Evolutionary conservation across 1,139 yeast genomes (phyloP).

Genomic region (Suhomyces anneliseae): DNA sequence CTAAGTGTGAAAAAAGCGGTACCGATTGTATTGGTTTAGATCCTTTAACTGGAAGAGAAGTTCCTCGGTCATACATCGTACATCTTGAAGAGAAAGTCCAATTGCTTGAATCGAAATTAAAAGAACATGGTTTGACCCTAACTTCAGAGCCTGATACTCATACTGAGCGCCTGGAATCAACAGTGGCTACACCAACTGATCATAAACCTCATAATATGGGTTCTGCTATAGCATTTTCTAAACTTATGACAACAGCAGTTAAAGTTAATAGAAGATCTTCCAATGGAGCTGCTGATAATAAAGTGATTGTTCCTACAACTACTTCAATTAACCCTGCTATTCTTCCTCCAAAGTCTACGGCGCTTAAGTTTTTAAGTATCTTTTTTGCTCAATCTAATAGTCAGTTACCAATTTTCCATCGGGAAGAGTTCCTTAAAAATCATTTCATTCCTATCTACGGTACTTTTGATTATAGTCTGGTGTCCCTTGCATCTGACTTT

Average conservation of each 20-base stretch:
- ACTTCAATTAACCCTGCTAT: slow-evolving; percentile 40
- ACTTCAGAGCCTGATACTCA: neutral
- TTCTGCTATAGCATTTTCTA: slow-evolving; percentile 60
- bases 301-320: neutral
- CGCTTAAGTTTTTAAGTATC: slow-evolving; percentile 63
- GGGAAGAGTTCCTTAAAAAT: slow-evolving; percentile 66
- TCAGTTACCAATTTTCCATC: slow-evolving; percentile 77
- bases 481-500: slow-evolving; percentile 62
- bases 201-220: neutral
- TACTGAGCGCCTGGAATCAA: neutral
- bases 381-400: slow-evolving; percentile 80
- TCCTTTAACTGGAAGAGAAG: slow-evolving; percentile 83
- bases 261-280: slow-evolving; percentile 43
- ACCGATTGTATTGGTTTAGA: slow-evolving; percentile 81
- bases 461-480: slow-evolving; percentile 47
- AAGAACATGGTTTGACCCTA: slow-evolving; percentile 36
- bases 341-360: slow-evolving; percentile 71
- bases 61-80: slow-evolving; percentile 77
- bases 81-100: slow-evolving; percentile 68
- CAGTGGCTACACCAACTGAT: neutral
- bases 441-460: slow-evolving; percentile 84
- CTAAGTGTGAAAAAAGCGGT: slow-evolving; percentile 65
- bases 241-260: slow-evolving; percentile 73
- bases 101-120: slow-evolving; percentile 52
- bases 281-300: neutral